Conservation (phyloP, 768 basidiomycete genomes). For the Trametopsis cervina region DNA sequence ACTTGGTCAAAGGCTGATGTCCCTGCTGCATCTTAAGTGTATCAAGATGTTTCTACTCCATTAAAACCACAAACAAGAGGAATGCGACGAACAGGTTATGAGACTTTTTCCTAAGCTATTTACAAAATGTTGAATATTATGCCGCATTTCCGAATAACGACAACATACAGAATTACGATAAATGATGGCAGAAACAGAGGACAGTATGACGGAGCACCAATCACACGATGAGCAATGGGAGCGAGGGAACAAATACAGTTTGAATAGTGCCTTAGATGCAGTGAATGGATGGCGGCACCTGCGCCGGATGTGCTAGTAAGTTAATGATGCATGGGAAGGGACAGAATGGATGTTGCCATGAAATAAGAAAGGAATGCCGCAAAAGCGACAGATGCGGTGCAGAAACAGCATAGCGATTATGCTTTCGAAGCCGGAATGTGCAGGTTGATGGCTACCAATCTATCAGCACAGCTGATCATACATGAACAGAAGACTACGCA, state of each 20-base stretch:
- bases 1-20: no score
- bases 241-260: slow-evolving; percentile 6
- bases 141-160: background rate
- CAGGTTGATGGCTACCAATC: slow-evolving; percentile 68
- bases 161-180: slow-evolving; percentile 3
- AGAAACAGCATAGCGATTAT: slow-evolving; percentile 27
- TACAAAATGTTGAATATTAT: no score
- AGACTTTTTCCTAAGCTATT: no score
- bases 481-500: slow-evolving; percentile 23
- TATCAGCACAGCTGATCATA: slow-evolving; percentile 8
- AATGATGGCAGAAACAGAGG: background rate
- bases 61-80: no score
- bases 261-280: slow-evolving; percentile 3
- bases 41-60: no score
- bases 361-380: background rate
- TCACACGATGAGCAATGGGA: background rate
- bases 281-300: slow-evolving; percentile 2
- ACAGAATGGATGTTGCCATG: background rate
- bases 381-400: background rate
- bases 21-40: no score
- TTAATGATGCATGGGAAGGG: background rate
- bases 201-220: background rate
- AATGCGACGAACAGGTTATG: no score
- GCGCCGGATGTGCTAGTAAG: background rate
- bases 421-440: slow-evolving; percentile 81